Base-by-base conservation (phyloP, 495 filamentous ascomycete species). In the Xylaria palmicola region DNA sequence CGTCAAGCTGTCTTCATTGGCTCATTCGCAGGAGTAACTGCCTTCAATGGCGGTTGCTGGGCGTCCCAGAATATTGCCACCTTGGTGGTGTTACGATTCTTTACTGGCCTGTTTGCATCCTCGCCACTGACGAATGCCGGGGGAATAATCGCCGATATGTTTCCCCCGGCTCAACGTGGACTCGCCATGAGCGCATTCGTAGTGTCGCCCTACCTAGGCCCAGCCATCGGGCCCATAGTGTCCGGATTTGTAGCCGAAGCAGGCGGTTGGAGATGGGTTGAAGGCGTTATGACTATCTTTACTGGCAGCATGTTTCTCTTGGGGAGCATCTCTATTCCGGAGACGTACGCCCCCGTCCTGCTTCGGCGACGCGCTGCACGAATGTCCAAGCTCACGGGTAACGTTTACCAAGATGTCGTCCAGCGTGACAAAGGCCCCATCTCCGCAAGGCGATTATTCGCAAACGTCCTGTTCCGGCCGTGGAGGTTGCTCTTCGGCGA, bases 321-420 rank as follows among this genome's bases (percentile, higher is more conserved):
- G 26, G 83, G 92, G 53, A 66, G 83, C 40, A 67, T 89, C n/a
- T 73, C 87, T 37, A 85, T 94, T 1, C 91, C 92, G 10, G 93
- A 97, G 75, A 97, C 93, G 0, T 97, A 97, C 71, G 85, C 69
- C 0, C 77, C 81, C 10, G 84, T 87, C 19, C 79, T 97, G 15
- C 80, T 97, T 34, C 85, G 87, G 55, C 74, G 77, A 24, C 89
- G 91, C 52, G 93, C 93, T 0, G 77, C 74, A 34, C 78, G 81
- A 59, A 76, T 93, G 30, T 85, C 87, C 44, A 72, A 84, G 68
- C 78, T 85, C 56, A 95, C 88, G 8, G 87, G 89, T 10, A 86
- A 93, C 45, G 71, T 75, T 17, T 83, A 84, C 71, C 56, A 72
- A 39, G 68, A 77, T 44, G 74, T 73, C 3, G 49, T 78, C 8